Conservation (phyloP, 495 filamentous ascomycete species). For the Penicillium canariense region DNA sequence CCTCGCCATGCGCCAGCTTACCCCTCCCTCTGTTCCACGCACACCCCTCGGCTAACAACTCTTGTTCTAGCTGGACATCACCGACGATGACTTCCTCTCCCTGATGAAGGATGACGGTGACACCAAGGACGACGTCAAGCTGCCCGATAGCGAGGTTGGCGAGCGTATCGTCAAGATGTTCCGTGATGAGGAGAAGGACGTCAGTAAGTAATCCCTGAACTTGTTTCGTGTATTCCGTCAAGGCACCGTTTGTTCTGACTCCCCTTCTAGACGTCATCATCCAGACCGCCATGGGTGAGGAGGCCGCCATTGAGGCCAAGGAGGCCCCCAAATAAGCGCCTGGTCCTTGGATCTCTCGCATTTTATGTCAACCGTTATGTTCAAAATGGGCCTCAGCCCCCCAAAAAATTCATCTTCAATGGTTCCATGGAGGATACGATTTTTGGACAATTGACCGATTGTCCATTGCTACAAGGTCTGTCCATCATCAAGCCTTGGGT, state of each 20-base stretch:
- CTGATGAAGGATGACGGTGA: constrained; percentile 79
- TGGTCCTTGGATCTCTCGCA: constrained; percentile 26
- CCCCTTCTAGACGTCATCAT: constrained; percentile 71
- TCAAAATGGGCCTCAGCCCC: constrained; percentile 26
- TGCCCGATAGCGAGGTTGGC: constrained; percentile 85
- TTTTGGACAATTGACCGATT: constrained; percentile 29
- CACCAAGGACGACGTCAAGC: constrained; percentile 91
- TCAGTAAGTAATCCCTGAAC: constrained; percentile 60
- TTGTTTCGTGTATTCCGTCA: not conserved
- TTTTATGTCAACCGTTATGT: constrained; percentile 37
- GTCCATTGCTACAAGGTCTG: constrained; percentile 22
- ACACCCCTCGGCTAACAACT: not conserved
- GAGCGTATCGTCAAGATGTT: constrained; percentile 76
- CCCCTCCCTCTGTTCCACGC: not conserved
- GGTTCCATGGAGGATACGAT: constrained; percentile 33
- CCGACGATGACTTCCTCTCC: constrained; percentile 87
- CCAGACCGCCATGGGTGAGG: constrained; percentile 93
- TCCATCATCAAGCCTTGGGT: constrained; percentile 38
- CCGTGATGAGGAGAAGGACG: constrained; percentile 71
- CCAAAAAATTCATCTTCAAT: constrained; percentile 30
- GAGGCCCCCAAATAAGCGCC: constrained; percentile 62
- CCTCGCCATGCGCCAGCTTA: not conserved
- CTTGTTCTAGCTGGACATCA: constrained; percentile 67
- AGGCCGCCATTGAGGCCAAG: constrained; percentile 90
- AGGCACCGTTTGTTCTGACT: constrained; percentile 3